Evolutionary conservation across 2,329 filamentous ascomycete species (phyloP), one percentile per base, ranked within the genome.

Genomic region (Harringtonia lauricola): DNA sequence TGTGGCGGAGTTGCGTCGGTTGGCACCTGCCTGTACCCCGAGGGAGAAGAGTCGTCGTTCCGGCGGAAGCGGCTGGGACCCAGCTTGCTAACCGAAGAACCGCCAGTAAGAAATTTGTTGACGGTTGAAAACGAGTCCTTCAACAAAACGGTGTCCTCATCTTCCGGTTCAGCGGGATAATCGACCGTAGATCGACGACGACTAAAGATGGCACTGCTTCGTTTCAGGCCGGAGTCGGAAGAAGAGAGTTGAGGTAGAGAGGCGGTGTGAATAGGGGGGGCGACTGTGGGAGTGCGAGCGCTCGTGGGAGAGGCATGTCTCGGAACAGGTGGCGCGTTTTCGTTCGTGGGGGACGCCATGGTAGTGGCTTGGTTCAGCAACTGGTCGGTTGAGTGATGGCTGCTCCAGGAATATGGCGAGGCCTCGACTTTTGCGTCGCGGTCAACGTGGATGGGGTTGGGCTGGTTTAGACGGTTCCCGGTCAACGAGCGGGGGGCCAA

Each of bases 121-220:
- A 59, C 59, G 4, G 72, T 68, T 3, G 65, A 64, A 10, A 74
- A 56, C 0, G 73, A 70, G 46, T 78, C 74, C 36, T 64, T 70
- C 3, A 79, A 52, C 3, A 79, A 57, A 21, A 61, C 69, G 2
- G 68, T 65, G 47, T 78, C 72, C 50, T 78, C 72, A 36, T 75
- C 71, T 37, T 75, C 64, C 7, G 55, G 60, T 8, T 63, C 60
- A 8, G 46, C 50, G 15, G 51, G 49, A 14, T 48, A 40, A 3
- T 57, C 54, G 7, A 51, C 42, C 8, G 51, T 54, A 46, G 59
- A 52, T 17, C 54, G 45, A 42, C 58, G 52, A 39, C 58, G 39
- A 38, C 57, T 49, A 45, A 56, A 52, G 41, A 58, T 44, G 3
- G 58, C 57, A 42, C 53, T 60, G 26, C 53, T 55, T 33, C 55